Base-by-base conservation (phyloP, 73 alveolate genomes). In the Effrenium voratum region DNA sequence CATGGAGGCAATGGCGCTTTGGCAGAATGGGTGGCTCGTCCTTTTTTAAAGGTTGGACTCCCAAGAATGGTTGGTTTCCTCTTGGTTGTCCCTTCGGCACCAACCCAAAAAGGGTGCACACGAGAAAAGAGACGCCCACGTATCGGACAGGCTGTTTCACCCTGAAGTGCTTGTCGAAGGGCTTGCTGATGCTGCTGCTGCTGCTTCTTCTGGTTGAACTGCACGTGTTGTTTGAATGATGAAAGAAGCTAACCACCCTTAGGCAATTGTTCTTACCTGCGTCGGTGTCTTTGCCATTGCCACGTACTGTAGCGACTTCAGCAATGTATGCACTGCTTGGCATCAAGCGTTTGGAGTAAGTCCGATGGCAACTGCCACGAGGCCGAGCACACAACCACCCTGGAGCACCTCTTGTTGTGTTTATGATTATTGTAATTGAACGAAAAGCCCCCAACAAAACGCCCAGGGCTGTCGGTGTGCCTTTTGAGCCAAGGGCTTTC, bases 1-100 rank as follows among this genome's bases (percentile, higher is more conserved):
- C n/a, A 59, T 87, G 95, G 95, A 87, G 83, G 32, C 43, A 66
- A 87, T 87, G 95, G 95, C 32, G 60, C 8, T 63, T 38, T 5
- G 34, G 34, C 32, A 44, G 6, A 68, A 12, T 40, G 43, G 30
- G 30, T 8, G 28, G 24, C 80, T 30, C 43, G 24, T 1, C 43
- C 38, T 24, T 12, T 36, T 12, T 12, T 26, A 0, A 0, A 66
- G 40, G 13, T 32, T 36, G 40, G 79, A 68, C 40, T 34, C 30
- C 30, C 80, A 68, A 19, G 26, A 19, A 52, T 19, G 8, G 63
- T 8, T 52, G 26, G 19, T 8, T 52, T 52, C 63, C 19, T 8
- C 19, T 8, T 19, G 19, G 63, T 19, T 52, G 63, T 52, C 8
- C 26, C 8, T 52, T 8, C 19, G 8, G 19, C 26, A 52, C 63